Conservation (phyloP, 352 stramenopile species). For the Phytopythium litorale region DNA sequence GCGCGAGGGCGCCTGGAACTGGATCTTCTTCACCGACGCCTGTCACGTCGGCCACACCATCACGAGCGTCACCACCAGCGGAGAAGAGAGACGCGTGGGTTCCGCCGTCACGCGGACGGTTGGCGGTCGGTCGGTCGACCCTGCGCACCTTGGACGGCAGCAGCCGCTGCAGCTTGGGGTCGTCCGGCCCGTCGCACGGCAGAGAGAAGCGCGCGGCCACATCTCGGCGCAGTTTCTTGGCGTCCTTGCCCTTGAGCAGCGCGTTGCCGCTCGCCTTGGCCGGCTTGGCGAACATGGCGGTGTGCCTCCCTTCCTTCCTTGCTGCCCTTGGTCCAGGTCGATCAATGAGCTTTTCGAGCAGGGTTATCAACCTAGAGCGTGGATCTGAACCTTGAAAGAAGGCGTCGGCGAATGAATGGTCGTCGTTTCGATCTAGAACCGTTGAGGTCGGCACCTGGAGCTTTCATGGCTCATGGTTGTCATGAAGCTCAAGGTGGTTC, state of each 20-base stretch:
- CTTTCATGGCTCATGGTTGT: no score
- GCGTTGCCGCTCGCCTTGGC: slow-evolving; percentile 73
- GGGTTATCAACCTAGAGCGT: no score
- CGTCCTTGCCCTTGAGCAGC: slow-evolving; percentile 83
- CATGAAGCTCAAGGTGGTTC: no score
- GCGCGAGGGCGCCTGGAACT: slow-evolving; percentile 69
- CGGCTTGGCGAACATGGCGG: slow-evolving; percentile 75
- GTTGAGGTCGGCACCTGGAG: no score
- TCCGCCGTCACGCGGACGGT: no score
- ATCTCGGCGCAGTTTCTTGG: slow-evolving; percentile 80
- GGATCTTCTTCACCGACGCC: slow-evolving; percentile 63
- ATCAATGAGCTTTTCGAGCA: no score
- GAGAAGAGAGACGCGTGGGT: neutral
- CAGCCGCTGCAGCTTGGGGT: slow-evolving; percentile 31
- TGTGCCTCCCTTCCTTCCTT: no score
- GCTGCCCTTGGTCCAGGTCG: no score
- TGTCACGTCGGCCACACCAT: slow-evolving; percentile 2
- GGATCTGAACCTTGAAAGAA: no score
- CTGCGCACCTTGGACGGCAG: slow-evolving; percentile 39
- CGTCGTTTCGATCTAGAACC: no score
- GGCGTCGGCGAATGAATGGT: no score
- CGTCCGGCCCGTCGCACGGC: slow-evolving; percentile 28
- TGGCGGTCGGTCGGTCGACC: no score
- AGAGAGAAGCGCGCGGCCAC: slow-evolving; percentile 28
- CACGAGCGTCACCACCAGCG: neutral